Base-by-base conservation (phyloP, 345 rosid genomes). In the Dimocarpus longan region DNA sequence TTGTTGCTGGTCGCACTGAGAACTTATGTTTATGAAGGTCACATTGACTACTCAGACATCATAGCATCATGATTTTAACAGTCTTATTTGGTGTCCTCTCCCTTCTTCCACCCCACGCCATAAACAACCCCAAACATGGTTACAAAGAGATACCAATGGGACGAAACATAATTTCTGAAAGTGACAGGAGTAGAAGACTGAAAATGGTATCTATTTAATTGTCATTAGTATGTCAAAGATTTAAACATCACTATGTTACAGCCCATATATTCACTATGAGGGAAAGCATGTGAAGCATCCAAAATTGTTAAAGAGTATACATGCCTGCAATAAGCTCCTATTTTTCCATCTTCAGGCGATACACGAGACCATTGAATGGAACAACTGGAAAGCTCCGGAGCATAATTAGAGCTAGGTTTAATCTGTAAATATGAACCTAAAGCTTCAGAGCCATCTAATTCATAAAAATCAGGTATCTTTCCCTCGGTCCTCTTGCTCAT, bases 251-350 rank as follows among this genome's bases (percentile, higher is more conserved):
- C 42, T 28, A 13, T 3, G 9, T 3, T 8, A 16, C 42, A 21
- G 60, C 37, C 44, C 66, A 57, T 8, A 57, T 63, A 28, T 37
- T 19, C 19, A 66, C 37, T 66, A 50, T 65, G 32, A 32, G 13
- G 32, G 50, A 65, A 32, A 37, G 46, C 21, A 60, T 10, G 21
- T 32, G 18, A 44, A 78, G 63, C 42, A 37, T 39, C 8, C 8
- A 71, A 60, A 78, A 60, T 21, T 52, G 43, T 42, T 52, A n/a
- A n/a, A n/a, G 22, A 37, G 24, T 19, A 48, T 62, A 18, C 28
- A 56, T n/a, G n/a, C n/a, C 99, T 87, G 99, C 94, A 85, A 96
- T 94, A 76, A 85, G 90, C 79, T 91, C 95, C 84, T n/a, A n/a
- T 81, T 94, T 93, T 93, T 77, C 89, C 91, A 76, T 80, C 89